phyloP scores from a whole-genome alignment of 2,329 filamentous ascomycete genomes.

The Atkinsonella texensis region DNA sequence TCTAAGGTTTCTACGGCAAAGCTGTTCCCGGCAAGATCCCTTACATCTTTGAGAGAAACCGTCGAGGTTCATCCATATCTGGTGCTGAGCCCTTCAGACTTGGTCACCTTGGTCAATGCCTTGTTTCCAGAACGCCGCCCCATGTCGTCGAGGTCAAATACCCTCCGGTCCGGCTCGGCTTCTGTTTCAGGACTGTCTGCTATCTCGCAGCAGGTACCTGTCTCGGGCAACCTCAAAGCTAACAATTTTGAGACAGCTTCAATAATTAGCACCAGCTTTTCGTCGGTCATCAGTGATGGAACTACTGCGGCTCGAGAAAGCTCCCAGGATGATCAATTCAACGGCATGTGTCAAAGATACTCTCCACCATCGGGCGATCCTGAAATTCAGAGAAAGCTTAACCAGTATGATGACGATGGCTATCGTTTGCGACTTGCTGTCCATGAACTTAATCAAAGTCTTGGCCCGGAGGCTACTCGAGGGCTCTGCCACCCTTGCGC shows the following conservation, averaged over 20 bases:
- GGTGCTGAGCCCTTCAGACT: slow-evolving; percentile 66
- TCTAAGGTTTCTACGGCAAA: slow-evolving; percentile 40
- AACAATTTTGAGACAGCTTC: slow-evolving; percentile 52
- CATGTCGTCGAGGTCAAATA: slow-evolving; percentile 48
- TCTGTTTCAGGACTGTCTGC: slow-evolving; percentile 56
- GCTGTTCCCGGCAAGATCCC: slow-evolving; percentile 57
- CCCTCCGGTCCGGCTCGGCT: slow-evolving; percentile 52
- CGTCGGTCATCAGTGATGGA: slow-evolving; percentile 56
- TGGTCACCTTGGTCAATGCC: slow-evolving; percentile 69
- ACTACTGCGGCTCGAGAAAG: slow-evolving; percentile 53
- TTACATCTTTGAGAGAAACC: slow-evolving; percentile 64
- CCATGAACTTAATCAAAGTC: slow-evolving; percentile 55
- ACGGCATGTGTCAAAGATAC: slow-evolving; percentile 38
- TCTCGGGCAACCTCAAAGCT: slow-evolving; percentile 29
- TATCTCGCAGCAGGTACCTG: slow-evolving; percentile 56
- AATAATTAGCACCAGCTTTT: slow-evolving; percentile 59
- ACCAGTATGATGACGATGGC: slow-evolving; percentile 51
- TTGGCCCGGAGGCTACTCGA: slow-evolving; percentile 52
- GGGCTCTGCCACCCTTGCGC: slow-evolving; percentile 67
- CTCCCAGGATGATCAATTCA: slow-evolving; percentile 42
- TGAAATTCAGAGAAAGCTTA: slow-evolving; percentile 29
- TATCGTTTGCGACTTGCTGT: slow-evolving; percentile 54
- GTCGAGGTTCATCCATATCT: slow-evolving; percentile 68
- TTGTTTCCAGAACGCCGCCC: slow-evolving; percentile 68
- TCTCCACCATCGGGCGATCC: slow-evolving; percentile 39